These are phyloP conservation scores for Lunularia cruciata DNA, from an alignment of 225 moss, liverwort and hornwort species.

Conservation along the genomic window DNA sequence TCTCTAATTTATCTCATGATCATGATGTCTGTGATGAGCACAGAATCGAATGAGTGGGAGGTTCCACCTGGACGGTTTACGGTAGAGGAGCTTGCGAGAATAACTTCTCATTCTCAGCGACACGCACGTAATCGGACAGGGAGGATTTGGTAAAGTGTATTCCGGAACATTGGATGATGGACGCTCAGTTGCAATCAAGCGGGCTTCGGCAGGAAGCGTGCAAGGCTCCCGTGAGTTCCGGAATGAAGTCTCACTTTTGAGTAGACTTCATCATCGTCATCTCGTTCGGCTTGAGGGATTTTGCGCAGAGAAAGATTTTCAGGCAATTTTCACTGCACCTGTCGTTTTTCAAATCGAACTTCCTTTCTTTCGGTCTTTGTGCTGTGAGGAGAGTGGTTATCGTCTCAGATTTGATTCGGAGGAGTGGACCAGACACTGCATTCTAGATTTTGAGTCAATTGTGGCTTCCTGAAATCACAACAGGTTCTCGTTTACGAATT, in stretches of 20 bases:
- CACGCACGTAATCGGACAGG: slow-evolving; percentile 54
- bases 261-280: slow-evolving; percentile 65
- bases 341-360: too few species aligned
- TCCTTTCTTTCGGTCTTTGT: too few species aligned
- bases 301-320: slow-evolving; percentile 48
- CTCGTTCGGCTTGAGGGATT: slow-evolving; percentile 70
- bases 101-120: slow-evolving; percentile 58
- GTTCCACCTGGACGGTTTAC: slow-evolving; percentile 29
- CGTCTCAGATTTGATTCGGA: too few species aligned
- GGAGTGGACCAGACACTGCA: too few species aligned
- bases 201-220: slow-evolving; percentile 44
- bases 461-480: too few species aligned
- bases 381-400: too few species aligned
- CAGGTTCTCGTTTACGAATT: slow-evolving; percentile 75
- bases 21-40: slow-evolving; percentile 17
- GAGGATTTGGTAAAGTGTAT: slow-evolving; percentile 75
- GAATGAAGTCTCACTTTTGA: slow-evolving; percentile 59
- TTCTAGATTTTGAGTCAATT: too few species aligned
- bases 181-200: slow-evolving; percentile 59
- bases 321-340: slow-evolving; percentile 28
- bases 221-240: slow-evolving; percentile 61
- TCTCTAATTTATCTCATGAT: neutral
- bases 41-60: slow-evolving; percentile 1
- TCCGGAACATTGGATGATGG: slow-evolving; percentile 56
- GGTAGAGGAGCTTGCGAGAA: slow-evolving; percentile 53